Evolutionary conservation across 2,329 filamentous ascomycete species (phyloP).

Genomic region (Paracorniculantispora psalliotae): DNA sequence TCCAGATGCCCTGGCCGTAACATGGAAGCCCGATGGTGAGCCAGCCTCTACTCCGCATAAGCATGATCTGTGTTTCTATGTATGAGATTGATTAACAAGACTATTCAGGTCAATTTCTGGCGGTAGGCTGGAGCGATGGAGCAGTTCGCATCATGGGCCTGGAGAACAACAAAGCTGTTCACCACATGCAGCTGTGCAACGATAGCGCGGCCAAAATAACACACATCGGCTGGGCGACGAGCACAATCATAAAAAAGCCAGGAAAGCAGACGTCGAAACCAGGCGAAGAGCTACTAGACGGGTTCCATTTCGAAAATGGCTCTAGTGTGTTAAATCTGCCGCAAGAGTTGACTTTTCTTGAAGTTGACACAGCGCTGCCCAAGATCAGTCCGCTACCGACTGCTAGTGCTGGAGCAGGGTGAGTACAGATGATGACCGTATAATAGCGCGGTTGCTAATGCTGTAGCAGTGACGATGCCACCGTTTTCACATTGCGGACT

Average conservation of each 20-base stretch:
- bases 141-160: constrained; percentile 70
- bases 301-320: neutral
- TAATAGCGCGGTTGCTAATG: constrained; percentile 12
- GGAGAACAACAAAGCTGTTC: constrained; percentile 76
- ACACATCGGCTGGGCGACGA: constrained; percentile 51
- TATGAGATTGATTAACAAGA: constrained; percentile 15
- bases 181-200: constrained; percentile 58
- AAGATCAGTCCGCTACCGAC: constrained; percentile 66
- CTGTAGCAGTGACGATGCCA: constrained; percentile 44
- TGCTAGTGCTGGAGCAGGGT: constrained; percentile 58
- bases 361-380: constrained; percentile 70
- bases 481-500: constrained; percentile 63
- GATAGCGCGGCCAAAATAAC: constrained; percentile 39
- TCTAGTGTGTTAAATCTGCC: constrained; percentile 55
- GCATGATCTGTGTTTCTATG: neutral
- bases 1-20: constrained; percentile 44
- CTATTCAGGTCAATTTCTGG: constrained; percentile 63
- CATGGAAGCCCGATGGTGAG: constrained; percentile 66
- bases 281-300: neutral
- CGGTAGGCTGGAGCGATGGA: constrained; percentile 79
- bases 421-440: constrained; percentile 27
- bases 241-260: constrained; percentile 31
- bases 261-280: constrained; percentile 18
- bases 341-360: constrained; percentile 65
- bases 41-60: neutral